Percentiles rank a stretch among this genome's conserved stretches.
Conservation (phyloP, 306 rosid genomes). For the Fagus crenata region DNA sequence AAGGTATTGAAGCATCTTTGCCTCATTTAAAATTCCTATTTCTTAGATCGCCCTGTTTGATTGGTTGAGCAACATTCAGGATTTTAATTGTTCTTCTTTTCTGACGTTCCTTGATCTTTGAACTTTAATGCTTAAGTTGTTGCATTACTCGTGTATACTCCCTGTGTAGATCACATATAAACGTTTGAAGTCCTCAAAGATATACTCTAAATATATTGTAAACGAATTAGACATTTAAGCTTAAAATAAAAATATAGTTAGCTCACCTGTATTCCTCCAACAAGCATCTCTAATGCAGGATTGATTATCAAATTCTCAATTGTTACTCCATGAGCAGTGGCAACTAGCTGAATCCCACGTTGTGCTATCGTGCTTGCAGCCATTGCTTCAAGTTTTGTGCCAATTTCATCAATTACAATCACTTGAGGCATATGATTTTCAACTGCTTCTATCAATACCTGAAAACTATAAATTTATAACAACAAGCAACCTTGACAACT, state of each 20-base stretch:
- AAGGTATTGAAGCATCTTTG: no score
- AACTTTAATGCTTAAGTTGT: background rate
- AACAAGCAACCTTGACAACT: no score
- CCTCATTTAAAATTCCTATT: no score
- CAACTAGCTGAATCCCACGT: slow-evolving; percentile 97
- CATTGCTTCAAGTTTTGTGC: slow-evolving; percentile 98
- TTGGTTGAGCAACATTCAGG: no score
- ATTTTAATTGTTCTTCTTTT: no score
- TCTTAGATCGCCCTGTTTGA: no score
- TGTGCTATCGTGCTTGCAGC: slow-evolving; percentile 98
- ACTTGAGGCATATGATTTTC: no score
- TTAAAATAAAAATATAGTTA: slow-evolving; percentile 18
- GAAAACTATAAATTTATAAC: no score
- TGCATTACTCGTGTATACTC: no score
- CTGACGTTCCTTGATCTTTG: no score
- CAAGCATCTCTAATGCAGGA: slow-evolving; percentile 93
- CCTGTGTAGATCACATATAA: slow-evolving; percentile 13
- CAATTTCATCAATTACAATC: no score
- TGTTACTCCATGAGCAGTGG: slow-evolving; percentile 97
- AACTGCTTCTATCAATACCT: no score
- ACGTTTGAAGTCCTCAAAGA: slow-evolving; percentile 19
- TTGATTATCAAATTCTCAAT: slow-evolving; percentile 89
- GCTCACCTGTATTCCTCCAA: slow-evolving; percentile 94
- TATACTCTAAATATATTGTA: background rate
- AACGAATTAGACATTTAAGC: slow-evolving; percentile 17